Evolutionary conservation across 768 basidiomycete genomes (phyloP).

Genomic region (Fomitopsis serialis): DNA sequence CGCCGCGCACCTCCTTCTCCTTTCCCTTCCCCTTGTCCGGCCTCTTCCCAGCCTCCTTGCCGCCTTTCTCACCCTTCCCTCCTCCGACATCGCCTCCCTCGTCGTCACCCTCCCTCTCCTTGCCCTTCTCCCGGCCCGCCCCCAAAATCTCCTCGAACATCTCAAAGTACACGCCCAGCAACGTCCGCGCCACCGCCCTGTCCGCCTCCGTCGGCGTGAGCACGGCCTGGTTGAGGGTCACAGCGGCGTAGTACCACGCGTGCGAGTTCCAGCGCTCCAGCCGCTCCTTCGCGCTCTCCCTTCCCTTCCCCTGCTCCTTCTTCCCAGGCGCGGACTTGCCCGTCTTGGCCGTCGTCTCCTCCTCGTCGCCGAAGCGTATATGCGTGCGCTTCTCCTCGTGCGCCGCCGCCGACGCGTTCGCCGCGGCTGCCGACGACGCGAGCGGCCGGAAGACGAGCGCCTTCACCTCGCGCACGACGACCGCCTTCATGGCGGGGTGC

Average conservation of each 20-base stretch:
- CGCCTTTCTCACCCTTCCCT: conserved; percentile 21
- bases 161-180: conserved; percentile 92
- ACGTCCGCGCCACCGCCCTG: conserved; percentile 63
- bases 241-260: conserved; percentile 85
- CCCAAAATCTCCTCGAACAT: conserved; percentile 87
- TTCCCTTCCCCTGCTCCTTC: conserved; percentile 8
- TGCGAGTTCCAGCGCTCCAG: conserved; percentile 56
- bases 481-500: conserved; percentile 89
- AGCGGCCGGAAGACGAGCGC: conserved; percentile 68
- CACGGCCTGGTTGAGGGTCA: conserved; percentile 93
- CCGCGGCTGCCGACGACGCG: conserved; percentile 26
- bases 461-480: conserved; percentile 84
- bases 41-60: conserved; percentile 18
- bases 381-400: conserved; percentile 34
- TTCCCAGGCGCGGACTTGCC: conserved; percentile 1
- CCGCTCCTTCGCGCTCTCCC: conserved; percentile 15
- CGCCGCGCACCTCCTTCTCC: conserved; percentile 43
- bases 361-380: conserved; percentile 49
- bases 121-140: conserved; percentile 41
- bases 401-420: conserved; percentile 30
- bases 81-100: conserved; percentile 33
- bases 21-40: conserved; percentile 30
- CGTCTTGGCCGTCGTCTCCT: conserved; percentile 19
- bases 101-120: conserved; percentile 32
- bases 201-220: conserved; percentile 56